A percentile compares a stretch with the other conserved stretches of the same genome.
phyloP scores from a whole-genome alignment of 176 grass and related monocot genomes.

The Oryza officinalis region DNA sequence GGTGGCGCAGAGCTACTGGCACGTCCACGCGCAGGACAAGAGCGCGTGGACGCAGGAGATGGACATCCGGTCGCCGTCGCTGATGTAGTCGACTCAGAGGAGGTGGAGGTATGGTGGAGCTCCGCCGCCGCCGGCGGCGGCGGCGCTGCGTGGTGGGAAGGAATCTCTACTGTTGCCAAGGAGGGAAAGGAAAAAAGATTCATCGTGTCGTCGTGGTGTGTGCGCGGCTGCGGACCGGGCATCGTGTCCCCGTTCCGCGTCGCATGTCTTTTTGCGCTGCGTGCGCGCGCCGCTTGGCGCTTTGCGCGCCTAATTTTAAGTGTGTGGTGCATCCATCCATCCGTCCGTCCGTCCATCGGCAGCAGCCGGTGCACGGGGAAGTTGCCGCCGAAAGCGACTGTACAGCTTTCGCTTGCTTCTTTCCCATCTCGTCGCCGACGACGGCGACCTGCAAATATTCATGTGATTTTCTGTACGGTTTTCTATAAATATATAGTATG shows the following conservation, averaged over 20 bases:
- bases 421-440: not conserved
- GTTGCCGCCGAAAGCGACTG: constrained; percentile 14
- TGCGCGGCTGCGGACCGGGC: constrained; percentile 27
- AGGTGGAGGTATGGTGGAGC: not conserved
- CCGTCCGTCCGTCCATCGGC: not conserved
- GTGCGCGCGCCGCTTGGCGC: no score
- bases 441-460: not conserved
- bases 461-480: not conserved
- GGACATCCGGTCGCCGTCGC: constrained; percentile 62
- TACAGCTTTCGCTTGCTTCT: not conserved
- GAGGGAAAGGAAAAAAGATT: not conserved
- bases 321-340: not conserved
- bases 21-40: constrained; percentile 79
- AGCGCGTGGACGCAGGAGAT: constrained; percentile 95
- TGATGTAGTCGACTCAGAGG: constrained; percentile 30
- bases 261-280: constrained; percentile 8
- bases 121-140: not conserved
- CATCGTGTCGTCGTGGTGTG: not conserved
- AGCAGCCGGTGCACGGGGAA: not conserved
- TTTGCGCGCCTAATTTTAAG: not conserved
- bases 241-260: constrained; percentile 34
- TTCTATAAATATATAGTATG: not conserved
- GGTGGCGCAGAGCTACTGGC: constrained; percentile 90
- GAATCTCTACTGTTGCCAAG: not conserved
- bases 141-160: not conserved